These are phyloP conservation scores for Boletus sensibilis DNA, from an alignment of 768 basidiomycete genomes.

Conservation along the genomic window DNA sequence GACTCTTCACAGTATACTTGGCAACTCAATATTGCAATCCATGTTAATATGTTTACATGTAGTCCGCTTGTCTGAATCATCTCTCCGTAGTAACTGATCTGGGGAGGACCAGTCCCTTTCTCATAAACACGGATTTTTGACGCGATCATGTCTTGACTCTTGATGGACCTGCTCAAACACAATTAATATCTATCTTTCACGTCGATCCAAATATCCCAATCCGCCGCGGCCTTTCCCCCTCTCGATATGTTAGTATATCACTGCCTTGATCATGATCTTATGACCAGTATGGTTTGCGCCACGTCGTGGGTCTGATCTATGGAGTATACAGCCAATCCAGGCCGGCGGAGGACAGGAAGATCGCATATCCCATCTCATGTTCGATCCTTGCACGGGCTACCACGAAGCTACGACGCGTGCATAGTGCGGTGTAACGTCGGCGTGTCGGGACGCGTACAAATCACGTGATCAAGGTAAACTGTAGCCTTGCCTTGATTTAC, in stretches of 20 bases:
- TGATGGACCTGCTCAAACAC: neutral
- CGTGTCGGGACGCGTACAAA: neutral
- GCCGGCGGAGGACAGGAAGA: neutral
- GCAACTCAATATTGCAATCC: neutral
- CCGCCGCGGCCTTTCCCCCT: neutral
- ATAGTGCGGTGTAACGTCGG: no score
- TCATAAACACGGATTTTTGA: neutral
- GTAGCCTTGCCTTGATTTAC: no score
- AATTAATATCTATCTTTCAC: neutral
- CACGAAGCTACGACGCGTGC: neutral
- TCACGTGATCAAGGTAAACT: conserved; percentile 22
- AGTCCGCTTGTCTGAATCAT: neutral
- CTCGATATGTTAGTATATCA: neutral
- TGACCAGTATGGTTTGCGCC: neutral
- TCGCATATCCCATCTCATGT: neutral
- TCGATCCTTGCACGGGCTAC: neutral
- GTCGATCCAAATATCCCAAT: neutral
- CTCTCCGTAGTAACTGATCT: neutral
- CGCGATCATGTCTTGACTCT: conserved; percentile 1
- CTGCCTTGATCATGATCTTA: neutral
- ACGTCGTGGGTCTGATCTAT: neutral
- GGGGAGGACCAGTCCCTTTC: neutral
- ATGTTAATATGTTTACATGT: neutral
- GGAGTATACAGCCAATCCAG: neutral
- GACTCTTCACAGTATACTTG: neutral